These are phyloP conservation scores for Trametes pubescens DNA, from an alignment of 1,284 basidiomycete genomes.

Conservation along the genomic window DNA sequence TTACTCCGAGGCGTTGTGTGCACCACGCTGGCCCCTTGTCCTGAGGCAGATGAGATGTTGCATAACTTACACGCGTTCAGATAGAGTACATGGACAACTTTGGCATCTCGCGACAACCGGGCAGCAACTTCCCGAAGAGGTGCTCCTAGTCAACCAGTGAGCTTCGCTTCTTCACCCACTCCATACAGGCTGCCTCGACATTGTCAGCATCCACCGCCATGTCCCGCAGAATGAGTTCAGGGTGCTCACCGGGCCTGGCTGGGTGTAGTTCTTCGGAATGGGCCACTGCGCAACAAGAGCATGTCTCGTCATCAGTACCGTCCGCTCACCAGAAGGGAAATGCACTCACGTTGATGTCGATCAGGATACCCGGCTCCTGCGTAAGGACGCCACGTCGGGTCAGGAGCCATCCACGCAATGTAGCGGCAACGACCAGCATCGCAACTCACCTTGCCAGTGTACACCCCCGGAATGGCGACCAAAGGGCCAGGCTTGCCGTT, in stretches of 20 bases:
- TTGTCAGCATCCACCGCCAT: not conserved
- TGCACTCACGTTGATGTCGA: constrained; percentile 40
- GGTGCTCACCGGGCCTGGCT: constrained; percentile 24
- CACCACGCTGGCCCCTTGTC: no score
- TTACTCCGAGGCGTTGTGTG: no score
- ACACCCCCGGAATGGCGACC: constrained; percentile 47
- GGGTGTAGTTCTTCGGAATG: constrained; percentile 28
- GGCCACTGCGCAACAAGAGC: constrained; percentile 14
- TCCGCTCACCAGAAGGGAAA: constrained; percentile 21
- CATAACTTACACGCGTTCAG: not conserved
- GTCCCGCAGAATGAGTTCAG: not conserved
- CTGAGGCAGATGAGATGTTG: no score
- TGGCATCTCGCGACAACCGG: no score
- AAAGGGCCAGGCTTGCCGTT: constrained; percentile 44
- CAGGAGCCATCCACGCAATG: not conserved
- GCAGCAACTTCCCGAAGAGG: not conserved
- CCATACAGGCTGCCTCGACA: constrained; percentile 19
- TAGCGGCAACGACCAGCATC: not conserved
- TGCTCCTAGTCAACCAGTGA: not conserved
- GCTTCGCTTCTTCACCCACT: constrained; percentile 8
- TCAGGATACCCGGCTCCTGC: constrained; percentile 39
- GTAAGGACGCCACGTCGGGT: not conserved
- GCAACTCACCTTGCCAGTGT: constrained; percentile 41
- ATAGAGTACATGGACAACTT: not conserved
- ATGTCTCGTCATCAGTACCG: not conserved